phyloP scores from a whole-genome alignment of 441 rosid genomes.

The Syzygium malaccense region DNA sequence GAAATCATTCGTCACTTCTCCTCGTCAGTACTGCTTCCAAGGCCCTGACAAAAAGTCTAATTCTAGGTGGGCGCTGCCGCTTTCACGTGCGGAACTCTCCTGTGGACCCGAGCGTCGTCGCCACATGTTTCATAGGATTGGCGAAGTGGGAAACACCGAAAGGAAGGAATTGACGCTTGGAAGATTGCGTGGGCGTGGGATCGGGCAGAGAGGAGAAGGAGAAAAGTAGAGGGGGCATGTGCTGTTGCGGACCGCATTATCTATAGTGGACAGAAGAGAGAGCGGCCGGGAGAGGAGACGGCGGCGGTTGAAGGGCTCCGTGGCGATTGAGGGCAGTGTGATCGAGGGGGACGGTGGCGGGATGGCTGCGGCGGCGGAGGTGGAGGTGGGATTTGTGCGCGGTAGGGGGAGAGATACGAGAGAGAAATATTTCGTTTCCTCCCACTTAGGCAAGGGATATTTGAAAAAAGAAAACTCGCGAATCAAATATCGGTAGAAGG shows the following conservation, averaged over 20 bases:
- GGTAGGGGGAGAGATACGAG: background rate
- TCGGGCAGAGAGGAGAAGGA: background rate
- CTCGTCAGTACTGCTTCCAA: background rate
- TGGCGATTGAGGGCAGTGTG: background rate
- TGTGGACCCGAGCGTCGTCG: background rate
- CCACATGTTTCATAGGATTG: background rate
- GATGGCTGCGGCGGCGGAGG: background rate
- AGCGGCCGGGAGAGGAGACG: background rate
- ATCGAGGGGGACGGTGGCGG: background rate
- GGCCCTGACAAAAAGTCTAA: background rate
- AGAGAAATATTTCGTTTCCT: background rate
- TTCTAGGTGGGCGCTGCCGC: background rate
- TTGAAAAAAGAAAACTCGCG: background rate
- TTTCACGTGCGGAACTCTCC: background rate
- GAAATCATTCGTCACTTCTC: background rate
- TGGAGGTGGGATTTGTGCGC: too few relatives aligned
- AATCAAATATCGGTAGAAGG: background rate
- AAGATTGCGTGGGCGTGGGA: background rate
- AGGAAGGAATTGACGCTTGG: background rate
- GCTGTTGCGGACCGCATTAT: background rate
- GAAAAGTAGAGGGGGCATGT: background rate
- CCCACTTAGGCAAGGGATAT: background rate
- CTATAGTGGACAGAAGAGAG: background rate
- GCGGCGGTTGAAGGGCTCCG: background rate
- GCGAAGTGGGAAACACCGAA: background rate